A percentile compares a stretch with the other conserved stretches of the same genome.
These are phyloP conservation scores for Suillus weaverae DNA, from an alignment of 768 basidiomycete species.

Conservation along the genomic window DNA sequence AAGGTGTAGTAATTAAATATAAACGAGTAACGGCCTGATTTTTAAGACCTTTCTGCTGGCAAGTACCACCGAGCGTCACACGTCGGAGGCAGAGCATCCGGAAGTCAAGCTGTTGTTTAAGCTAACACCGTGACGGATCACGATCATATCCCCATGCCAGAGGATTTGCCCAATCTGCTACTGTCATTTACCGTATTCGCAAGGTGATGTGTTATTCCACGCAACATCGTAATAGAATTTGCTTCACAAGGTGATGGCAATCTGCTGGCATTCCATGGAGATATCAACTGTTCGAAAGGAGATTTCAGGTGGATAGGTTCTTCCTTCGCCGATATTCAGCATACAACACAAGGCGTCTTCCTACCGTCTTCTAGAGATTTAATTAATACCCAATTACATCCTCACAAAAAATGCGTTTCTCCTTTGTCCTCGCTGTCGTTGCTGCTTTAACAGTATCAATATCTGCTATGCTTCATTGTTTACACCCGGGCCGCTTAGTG, in stretches of 20 bases:
- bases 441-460: background rate
- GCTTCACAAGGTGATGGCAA: no score
- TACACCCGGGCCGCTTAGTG: no score
- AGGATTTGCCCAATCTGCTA: no score
- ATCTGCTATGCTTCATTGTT: background rate
- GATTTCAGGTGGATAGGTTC: background rate
- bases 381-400: background rate
- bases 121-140: no score
- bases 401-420: background rate
- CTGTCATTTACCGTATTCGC: no score
- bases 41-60: no score
- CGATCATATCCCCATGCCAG: no score
- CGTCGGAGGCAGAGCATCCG: no score
- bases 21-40: no score
- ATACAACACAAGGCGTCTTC: background rate
- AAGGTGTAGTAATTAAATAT: conserved; percentile 5
- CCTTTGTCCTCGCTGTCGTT: background rate
- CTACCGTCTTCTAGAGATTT: background rate
- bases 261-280: background rate
- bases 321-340: background rate
- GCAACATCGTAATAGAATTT: background rate
- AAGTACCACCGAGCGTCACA: no score
- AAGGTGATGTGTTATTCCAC: no score
- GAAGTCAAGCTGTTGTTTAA: no score
- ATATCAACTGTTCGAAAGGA: background rate